A percentile compares a stretch with the other conserved stretches of the same genome.
Evolutionary conservation across 352 stramenopile species (phyloP).

Genomic region (Pythium plurisporium): DNA sequence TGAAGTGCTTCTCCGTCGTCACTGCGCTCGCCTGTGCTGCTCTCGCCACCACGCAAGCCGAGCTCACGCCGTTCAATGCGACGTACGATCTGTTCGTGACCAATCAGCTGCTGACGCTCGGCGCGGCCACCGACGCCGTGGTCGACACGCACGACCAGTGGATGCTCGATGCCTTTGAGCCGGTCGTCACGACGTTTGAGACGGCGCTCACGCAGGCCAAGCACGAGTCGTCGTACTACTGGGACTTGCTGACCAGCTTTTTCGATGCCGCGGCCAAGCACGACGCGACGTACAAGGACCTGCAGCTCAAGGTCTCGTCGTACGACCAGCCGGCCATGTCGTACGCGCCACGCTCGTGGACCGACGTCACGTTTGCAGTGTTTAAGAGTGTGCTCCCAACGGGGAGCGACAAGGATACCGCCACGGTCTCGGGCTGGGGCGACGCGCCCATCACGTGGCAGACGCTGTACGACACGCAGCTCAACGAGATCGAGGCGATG

Average conservation of each 20-base stretch:
- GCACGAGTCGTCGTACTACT: background rate
- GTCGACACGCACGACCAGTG: background rate
- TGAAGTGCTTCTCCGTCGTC: background rate
- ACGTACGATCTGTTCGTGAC: slow-evolving; percentile 2
- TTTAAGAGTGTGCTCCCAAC: background rate
- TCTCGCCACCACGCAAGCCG: background rate
- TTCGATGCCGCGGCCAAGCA: background rate
- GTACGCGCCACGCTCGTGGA: background rate
- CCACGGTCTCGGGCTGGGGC: background rate
- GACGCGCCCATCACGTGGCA: background rate
- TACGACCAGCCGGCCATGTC: slow-evolving; percentile 1
- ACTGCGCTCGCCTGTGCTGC: background rate
- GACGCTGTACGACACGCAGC: background rate
- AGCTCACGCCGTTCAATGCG: slow-evolving; percentile 4
- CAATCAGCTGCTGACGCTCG: background rate
- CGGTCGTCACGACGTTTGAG: background rate
- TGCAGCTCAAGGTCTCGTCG: background rate
- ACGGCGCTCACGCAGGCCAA: background rate
- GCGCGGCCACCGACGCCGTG: background rate
- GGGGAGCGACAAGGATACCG: background rate
- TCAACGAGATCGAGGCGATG: background rate
- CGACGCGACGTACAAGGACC: background rate
- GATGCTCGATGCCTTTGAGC: background rate
- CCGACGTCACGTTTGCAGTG: background rate
- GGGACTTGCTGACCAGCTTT: background rate